Base-by-base conservation (phyloP, 208 protist species). In the Acanthamoeba triangularis region DNA sequence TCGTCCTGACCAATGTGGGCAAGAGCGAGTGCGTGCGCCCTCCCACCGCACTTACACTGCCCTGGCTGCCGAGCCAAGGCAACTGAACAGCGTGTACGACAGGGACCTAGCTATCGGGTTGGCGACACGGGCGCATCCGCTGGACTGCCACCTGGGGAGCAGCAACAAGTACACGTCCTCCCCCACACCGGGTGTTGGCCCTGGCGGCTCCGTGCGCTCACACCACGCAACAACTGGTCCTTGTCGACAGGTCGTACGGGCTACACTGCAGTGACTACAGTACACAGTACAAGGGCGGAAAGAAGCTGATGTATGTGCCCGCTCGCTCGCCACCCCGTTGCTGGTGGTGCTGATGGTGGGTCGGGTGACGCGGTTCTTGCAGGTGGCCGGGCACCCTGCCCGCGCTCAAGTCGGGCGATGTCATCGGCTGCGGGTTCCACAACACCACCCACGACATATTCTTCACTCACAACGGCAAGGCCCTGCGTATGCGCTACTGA, bases 381-480 rank as follows among this genome's bases (percentile, higher is more conserved):
- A 44, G 44, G 14, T 54, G 74, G 18, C 44, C 33, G 5, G 25
- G 30, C 23, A 30, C 69, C 23, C 33, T 54, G 33, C 74, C 74
- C 4, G 20, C 5, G 25, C 74, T 82, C 11, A 82, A 82, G 74
- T 82, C 82, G 33, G 82, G 82, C 6, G 82, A 90, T 25, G 33
- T 90, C 33, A 44, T 90, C 82, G 82, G 82, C 23, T 90, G 82
- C 25, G 82, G 82, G 8, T 23, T 90, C 7, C 28, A 90, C 82
- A 69, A 90, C 28, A 44, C n/a, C 56, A 90, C 82, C 7, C 52
- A 67, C 47, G 82, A 90, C n/a, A 41, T 90, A 25, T 90, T 90
- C 82, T 90, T 90, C 82, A 90, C 82, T 16, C 30, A 90, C 52
- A 90, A 90, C 82, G 82, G 82, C 56, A 37, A 37, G n/a, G 47